These are phyloP conservation scores for Eucommia ulmoides DNA, from an alignment of 257 asterid species.

Conservation along the genomic window DNA sequence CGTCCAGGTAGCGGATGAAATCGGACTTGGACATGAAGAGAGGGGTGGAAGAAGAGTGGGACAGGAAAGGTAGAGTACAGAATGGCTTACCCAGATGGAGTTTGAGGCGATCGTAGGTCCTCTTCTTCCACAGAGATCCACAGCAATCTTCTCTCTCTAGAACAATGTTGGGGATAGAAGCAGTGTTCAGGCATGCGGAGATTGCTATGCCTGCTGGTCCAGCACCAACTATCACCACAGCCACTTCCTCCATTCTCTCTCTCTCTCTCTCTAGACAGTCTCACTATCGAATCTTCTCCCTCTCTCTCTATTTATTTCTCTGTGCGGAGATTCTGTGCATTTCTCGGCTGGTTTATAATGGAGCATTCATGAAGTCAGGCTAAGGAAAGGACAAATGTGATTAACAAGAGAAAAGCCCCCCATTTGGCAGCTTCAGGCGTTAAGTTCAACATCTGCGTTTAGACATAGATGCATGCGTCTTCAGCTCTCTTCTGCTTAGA, in stretches of 20 bases:
- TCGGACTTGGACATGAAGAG: not conserved
- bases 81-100: not conserved
- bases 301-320: not conserved
- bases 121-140: not conserved
- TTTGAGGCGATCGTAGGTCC: not conserved
- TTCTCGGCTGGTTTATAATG: too few relatives aligned
- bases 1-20: not conserved
- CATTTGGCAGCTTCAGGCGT: too few relatives aligned
- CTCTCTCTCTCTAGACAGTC: not conserved
- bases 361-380: too few relatives aligned
- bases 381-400: too few relatives aligned
- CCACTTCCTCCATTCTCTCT: not conserved
- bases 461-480: too few relatives aligned
- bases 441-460: too few relatives aligned
- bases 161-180: not conserved
- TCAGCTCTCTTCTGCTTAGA: too few relatives aligned
- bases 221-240: not conserved
- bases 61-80: not conserved
- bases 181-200: not conserved
- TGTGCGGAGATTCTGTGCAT: not conserved
- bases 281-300: too few relatives aligned
- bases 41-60: not conserved
- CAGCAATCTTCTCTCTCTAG: not conserved
- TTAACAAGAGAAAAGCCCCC: too few relatives aligned
- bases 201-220: not conserved